A percentile compares a stretch with the other conserved stretches of the same genome.
Conservation (phyloP, 148 eudicot species). For the Rhododendron ovatum region DNA sequence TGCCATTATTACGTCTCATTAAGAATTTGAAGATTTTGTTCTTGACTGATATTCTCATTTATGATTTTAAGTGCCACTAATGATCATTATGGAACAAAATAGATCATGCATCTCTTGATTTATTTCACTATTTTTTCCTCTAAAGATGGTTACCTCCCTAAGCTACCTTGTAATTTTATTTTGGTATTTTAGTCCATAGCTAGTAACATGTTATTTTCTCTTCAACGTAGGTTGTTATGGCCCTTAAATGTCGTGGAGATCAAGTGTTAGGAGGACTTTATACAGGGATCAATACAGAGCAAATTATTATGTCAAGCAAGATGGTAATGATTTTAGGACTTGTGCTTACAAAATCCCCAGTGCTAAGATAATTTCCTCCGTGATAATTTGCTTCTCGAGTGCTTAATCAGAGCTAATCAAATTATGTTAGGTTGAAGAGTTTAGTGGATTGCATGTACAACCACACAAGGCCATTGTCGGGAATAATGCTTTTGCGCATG, state of each 20-base stretch:
- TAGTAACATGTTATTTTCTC: background rate
- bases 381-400: background rate
- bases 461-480: constrained; percentile 67
- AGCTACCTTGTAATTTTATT: background rate
- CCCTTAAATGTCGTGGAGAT: constrained; percentile 53
- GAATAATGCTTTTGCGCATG: constrained; percentile 63
- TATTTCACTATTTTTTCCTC: background rate
- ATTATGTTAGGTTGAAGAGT: constrained; percentile 47
- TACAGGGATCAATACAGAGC: constrained; percentile 51
- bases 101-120: background rate
- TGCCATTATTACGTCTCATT: background rate
- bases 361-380: background rate
- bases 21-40: background rate
- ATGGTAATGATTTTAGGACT: constrained; percentile 31
- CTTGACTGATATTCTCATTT: background rate
- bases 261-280: constrained; percentile 43
- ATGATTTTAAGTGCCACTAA: background rate
- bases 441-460: constrained; percentile 46
- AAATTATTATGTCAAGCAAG: constrained; percentile 56
- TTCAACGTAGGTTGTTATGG: constrained; percentile 55
- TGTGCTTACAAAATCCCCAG: no score
- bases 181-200: background rate
- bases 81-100: background rate
- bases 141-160: background rate
- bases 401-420: background rate